Evolutionary conservation across 805 yeast genomes (phyloP).

Genomic region (Schizosaccharomyces octosporus): DNA sequence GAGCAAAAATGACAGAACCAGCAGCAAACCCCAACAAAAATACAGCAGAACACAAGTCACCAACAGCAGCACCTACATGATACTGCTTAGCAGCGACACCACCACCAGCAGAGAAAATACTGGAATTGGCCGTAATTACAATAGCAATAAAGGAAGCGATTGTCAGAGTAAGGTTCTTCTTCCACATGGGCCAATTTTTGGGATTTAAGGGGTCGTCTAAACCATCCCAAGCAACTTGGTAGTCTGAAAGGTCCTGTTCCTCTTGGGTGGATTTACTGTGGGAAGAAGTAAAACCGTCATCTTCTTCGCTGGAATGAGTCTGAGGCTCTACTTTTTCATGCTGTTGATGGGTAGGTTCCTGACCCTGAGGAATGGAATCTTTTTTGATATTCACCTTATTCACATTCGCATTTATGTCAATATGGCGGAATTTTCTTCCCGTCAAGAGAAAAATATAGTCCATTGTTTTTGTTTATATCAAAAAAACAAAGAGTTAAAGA

Average conservation of each 20-base stretch:
- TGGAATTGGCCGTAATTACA: constrained; percentile 3
- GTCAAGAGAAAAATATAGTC: too few relatives aligned
- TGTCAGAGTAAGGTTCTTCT: constrained; percentile 18
- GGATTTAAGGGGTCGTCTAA: constrained; percentile 18
- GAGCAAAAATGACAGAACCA: constrained; percentile 20
- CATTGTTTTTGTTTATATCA: too few relatives aligned
- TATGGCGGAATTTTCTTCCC: too few relatives aligned
- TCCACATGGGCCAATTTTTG: constrained; percentile 12
- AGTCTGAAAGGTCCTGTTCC: background rate
- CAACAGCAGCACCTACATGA: constrained; percentile 32
- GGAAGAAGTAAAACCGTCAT: background rate
- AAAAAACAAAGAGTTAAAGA: too few relatives aligned
- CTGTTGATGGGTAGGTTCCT: background rate
- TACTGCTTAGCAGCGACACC: constrained; percentile 13
- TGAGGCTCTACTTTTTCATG: background rate
- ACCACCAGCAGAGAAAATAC: background rate
- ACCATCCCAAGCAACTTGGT: constrained; percentile 9
- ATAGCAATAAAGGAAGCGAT: constrained; percentile 6
- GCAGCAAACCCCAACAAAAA: constrained; percentile 43
- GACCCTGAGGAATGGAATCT: too few relatives aligned
- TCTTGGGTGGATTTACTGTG: background rate
- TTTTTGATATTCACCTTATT: too few relatives aligned
- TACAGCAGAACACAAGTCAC: constrained; percentile 29
- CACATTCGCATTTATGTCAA: too few relatives aligned
- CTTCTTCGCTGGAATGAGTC: background rate